A percentile compares a stretch with the other conserved stretches of the same genome.
These are phyloP conservation scores for Mariannaea elegans DNA, from an alignment of 2,329 filamentous ascomycete species.

Conservation along the genomic window DNA sequence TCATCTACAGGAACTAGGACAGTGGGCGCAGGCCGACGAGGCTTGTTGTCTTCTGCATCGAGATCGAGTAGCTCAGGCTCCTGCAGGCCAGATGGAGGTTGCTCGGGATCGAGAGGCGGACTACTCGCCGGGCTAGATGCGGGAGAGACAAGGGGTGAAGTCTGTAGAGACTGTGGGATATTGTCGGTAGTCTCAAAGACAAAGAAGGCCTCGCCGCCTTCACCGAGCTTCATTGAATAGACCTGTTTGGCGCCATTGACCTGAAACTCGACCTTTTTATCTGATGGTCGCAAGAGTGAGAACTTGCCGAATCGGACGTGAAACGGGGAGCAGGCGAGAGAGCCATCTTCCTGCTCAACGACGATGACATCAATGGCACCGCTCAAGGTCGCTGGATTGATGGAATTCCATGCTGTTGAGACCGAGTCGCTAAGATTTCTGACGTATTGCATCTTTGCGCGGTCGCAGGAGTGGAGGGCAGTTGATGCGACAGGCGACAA, in stretches of 20 bases:
- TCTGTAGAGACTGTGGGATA: constrained; percentile 93
- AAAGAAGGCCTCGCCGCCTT: constrained; percentile 98
- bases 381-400: constrained; percentile 96
- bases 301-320: constrained; percentile 99
- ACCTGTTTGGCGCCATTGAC: constrained; percentile 93
- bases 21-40: constrained; percentile 55
- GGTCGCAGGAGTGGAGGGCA: background rate
- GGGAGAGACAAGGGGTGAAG: constrained; percentile 91
- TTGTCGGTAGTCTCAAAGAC: constrained; percentile 94
- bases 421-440: constrained; percentile 94
- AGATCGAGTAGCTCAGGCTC: constrained; percentile 78
- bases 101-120: constrained; percentile 67
- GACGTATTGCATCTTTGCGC: constrained; percentile 89
- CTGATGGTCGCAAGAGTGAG: constrained; percentile 89
- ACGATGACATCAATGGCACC: constrained; percentile 99
- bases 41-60: constrained; percentile 53
- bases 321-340: constrained; percentile 91
- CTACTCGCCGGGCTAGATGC: constrained; percentile 88
- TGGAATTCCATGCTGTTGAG: constrained; percentile 98
- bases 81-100: constrained; percentile 54
- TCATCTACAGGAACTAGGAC: constrained; percentile 48
- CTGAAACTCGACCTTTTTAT: constrained; percentile 98
- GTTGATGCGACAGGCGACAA: background rate
- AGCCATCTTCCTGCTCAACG: constrained; percentile 93
- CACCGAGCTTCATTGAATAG: constrained; percentile 98